Base-by-base conservation (phyloP, 164 flowering plant genomes). In the Tetrastigma voinierianum region DNA sequence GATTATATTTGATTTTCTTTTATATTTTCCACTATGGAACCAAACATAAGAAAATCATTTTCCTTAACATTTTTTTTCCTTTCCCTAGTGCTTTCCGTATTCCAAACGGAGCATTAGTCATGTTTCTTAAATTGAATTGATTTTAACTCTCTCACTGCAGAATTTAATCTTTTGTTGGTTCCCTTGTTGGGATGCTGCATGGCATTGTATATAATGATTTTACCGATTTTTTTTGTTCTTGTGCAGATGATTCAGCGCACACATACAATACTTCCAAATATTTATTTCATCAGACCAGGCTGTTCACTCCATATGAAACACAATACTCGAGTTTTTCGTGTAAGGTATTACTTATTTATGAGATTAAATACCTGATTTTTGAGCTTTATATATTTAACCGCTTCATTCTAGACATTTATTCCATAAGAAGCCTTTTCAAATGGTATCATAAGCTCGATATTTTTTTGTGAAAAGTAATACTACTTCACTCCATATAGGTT, bases 221-320 rank as follows among this genome's bases (percentile, higher is more conserved):
- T 4, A 0, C 1, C 20, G 15, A 54, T 46, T 12, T 20, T 3
- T 61, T 19, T 56, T 1, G 21, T 40, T 46, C 61, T 57, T 69
- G 20, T 63, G 63, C 70, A 79, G 82, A 56, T 59, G 43, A n/a
- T 59, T 13, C 59, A 46, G 52, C 59, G 40, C 40, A 71, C 54
- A 64, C 69, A 55, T 45, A 11, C 11, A 10, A 18, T 45, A 11
- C 25, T 52, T 55, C 68, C 71, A 49, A 48, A 32, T 18, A 2
- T 62, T 59, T 63, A 62, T 57, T n/a, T 23, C 40, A 63, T 18
- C 51, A 68, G 61, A 52, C 20, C 65, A 44, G 46, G 46, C 57
- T 55, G 59, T 53, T 48, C 62, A 32, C 58, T 61, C 61, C 62
- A 14, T 17, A 62, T 18, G 44, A 69, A 67, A 69, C 40, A 32